A percentile compares a stretch with the other conserved stretches of the same genome.
phyloP scores from a whole-genome alignment of 441 rosid genomes.

The Capsella rubella region DNA sequence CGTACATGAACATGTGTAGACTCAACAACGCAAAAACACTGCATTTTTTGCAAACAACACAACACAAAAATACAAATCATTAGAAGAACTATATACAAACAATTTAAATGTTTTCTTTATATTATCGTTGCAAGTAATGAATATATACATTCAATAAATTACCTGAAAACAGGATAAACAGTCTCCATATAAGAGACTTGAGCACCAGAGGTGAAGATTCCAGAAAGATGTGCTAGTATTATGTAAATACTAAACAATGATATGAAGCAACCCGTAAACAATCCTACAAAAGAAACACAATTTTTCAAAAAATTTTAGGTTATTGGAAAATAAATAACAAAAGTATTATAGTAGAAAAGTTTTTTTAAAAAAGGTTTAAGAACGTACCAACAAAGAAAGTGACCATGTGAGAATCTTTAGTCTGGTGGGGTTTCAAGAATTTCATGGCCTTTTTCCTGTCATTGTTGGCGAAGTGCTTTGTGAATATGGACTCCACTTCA shows the following conservation, averaged over 20 bases:
- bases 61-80: not conserved
- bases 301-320: not conserved
- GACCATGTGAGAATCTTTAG: slow-evolving; percentile 93
- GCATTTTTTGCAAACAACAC: slow-evolving; percentile 40
- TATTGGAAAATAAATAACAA: not conserved
- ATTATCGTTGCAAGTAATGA: not conserved
- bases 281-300: slow-evolving; percentile 55
- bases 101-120: no score
- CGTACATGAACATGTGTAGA: slow-evolving; percentile 96
- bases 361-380: not conserved
- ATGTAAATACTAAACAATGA: slow-evolving; percentile 84
- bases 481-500: slow-evolving; percentile 97
- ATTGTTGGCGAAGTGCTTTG: slow-evolving; percentile 89
- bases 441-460: slow-evolving; percentile 99
- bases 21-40: slow-evolving; percentile 91
- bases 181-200: slow-evolving; percentile 75
- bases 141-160: not conserved
- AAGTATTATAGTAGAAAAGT: not conserved
- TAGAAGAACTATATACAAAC: not conserved
- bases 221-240: slow-evolving; percentile 82
- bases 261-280: slow-evolving; percentile 91
- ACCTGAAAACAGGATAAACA: slow-evolving; percentile 99
- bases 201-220: slow-evolving; percentile 63
- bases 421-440: slow-evolving; percentile 89
- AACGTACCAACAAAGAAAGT: slow-evolving; percentile 92